Percentiles rank a stretch among this genome's conserved stretches.
phyloP scores from a whole-genome alignment of 2,329 filamentous ascomycete genomes.

The Gyromitra esculenta region DNA sequence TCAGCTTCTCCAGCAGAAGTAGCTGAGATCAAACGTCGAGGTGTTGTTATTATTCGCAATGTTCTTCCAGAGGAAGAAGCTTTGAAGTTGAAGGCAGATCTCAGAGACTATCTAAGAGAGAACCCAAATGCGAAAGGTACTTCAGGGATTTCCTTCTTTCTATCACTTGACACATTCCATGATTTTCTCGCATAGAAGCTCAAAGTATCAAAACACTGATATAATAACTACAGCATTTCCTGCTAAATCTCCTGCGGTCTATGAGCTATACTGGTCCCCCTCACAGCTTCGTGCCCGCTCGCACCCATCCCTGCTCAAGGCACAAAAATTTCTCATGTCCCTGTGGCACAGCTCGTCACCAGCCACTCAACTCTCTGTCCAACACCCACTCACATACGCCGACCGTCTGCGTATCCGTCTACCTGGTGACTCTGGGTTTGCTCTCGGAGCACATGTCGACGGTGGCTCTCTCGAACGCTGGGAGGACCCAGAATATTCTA shows the following conservation, averaged over 20 bases:
- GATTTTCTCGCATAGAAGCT: neutral
- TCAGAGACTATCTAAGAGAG: conserved; percentile 71
- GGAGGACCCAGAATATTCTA: conserved; percentile 75
- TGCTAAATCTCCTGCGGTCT: conserved; percentile 73
- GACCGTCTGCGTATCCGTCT: conserved; percentile 77
- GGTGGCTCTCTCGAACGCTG: conserved; percentile 79
- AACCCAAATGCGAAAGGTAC: conserved; percentile 65
- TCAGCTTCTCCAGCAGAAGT: conserved; percentile 55
- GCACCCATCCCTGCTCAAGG: conserved; percentile 71
- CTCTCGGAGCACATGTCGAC: conserved; percentile 77
- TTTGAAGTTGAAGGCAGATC: conserved; percentile 71
- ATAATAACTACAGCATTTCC: conserved; percentile 69
- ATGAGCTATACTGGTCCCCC: conserved; percentile 78
- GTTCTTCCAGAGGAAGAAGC: conserved; percentile 73
- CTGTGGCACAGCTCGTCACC: conserved; percentile 68
- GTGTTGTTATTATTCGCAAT: conserved; percentile 71
- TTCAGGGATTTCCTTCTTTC: neutral
- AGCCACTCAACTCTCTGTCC: conserved; percentile 66
- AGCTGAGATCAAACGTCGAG: conserved; percentile 69
- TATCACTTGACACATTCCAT: neutral
- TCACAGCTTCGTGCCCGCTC: conserved; percentile 74
- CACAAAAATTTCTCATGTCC: conserved; percentile 71
- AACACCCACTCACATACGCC: conserved; percentile 73
- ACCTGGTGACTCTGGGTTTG: conserved; percentile 75
- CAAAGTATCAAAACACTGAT: conserved; percentile 10